Evolutionary conservation across 306 rosid species (phyloP).

Genomic region (Medicago arabica): DNA sequence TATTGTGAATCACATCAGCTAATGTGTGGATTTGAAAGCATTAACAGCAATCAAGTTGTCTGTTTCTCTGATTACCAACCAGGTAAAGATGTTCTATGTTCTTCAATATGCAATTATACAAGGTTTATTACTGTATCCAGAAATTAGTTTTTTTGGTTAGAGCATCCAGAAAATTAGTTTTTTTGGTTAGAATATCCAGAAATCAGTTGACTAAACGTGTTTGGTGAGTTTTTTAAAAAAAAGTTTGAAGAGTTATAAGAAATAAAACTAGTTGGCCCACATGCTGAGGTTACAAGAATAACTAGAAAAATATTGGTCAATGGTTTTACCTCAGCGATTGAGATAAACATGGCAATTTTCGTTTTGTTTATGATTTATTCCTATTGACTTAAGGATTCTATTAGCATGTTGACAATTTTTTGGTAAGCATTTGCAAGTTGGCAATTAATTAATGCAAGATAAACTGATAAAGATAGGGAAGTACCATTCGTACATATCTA

Average conservation of each 20-base stretch:
- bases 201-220: slow-evolving; percentile 20
- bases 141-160: slow-evolving; percentile 2
- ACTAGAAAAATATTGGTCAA: slow-evolving; percentile 37
- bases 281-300: slow-evolving; percentile 15
- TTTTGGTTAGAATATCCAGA: not conserved
- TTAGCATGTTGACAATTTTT: slow-evolving; percentile 32
- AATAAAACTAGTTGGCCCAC: slow-evolving; percentile 1
- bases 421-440: slow-evolving; percentile 27
- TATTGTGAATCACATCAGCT: slow-evolving; percentile 58
- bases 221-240: not conserved
- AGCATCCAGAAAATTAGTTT: too few species aligned
- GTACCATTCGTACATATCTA: not conserved
- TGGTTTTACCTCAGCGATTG: slow-evolving; percentile 27
- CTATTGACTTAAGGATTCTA: slow-evolving; percentile 36
- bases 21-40: slow-evolving; percentile 57
- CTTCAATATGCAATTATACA: slow-evolving; percentile 20
- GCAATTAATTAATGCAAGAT: slow-evolving; percentile 26
- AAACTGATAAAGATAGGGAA: not conserved
- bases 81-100: slow-evolving; percentile 51
- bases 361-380: slow-evolving; percentile 5
- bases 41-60: slow-evolving; percentile 46
- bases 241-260: not conserved
- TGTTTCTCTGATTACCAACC: slow-evolving; percentile 43
- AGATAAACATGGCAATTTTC: slow-evolving; percentile 8
- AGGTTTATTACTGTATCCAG: not conserved